Base-by-base conservation (phyloP, 2,329 filamentous ascomycete species). In the Myriosclerotinia curreyana region DNA sequence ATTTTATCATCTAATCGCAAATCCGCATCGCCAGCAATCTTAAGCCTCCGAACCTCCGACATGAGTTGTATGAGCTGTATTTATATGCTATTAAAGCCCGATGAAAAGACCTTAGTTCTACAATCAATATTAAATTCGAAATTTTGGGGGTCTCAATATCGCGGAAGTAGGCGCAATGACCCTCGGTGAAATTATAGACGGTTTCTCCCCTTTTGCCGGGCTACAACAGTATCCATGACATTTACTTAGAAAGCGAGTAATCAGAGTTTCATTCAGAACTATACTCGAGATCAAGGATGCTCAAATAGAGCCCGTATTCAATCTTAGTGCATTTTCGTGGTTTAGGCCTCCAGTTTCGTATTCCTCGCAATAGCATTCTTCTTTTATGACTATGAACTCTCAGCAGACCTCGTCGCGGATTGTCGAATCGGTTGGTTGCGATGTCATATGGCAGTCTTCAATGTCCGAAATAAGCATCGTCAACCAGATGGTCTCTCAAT, bases 21-120 rank as follows among this genome's bases (percentile, higher is more conserved):
- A 9, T 20, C 38, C 53, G 38, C 31, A 25, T 59, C 42, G 25
- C 22, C 42, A 59, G 55, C 44, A 46, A 15, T 36, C n/a, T 48
- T 20, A 25, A 48, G 31, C 31, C 44, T 48, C 55, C 55, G 42
- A 49, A 48, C 55, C 55, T 48, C 55, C 55, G 55, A 59, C 42
- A 48, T 48, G 12, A 17, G 40, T 15, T 58, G 20, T 22, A 46
- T 34, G 20, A 34, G 54, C 14, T 46, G 54, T 46, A 34, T 44
- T 34, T 36, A 22, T 38, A 15, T 36, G 34, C n/a, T 14, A 53
- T 9, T 7, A 46, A 46, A 15, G 20, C 17, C 28, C 28, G 14
- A 25, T 48, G 42, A 25, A 25, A 25, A 48, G 14, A 22, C 1
- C 14, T 25, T 31, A 49, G 17, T 42, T 5, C 3, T 42, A 15